Percentiles rank a stretch among this genome's conserved stretches.
Conservation (phyloP, 495 filamentous ascomycete genomes). For the Letharia columbiana region DNA sequence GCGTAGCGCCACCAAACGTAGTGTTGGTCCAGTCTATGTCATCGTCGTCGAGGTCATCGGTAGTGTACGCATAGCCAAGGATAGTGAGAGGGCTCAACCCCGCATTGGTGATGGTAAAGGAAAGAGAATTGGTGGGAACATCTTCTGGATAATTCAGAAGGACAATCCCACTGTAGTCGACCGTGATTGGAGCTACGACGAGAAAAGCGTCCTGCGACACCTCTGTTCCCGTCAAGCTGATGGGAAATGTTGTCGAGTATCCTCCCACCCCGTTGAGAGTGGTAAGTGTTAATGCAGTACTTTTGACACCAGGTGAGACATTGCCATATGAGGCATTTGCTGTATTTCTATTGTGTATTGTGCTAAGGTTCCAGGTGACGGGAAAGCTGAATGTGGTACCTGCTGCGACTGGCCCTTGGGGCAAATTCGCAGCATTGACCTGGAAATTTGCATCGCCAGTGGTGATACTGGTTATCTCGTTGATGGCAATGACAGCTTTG, state of each 20-base stretch:
- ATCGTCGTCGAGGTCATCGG: constrained; percentile 18
- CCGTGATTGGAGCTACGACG: constrained; percentile 8
- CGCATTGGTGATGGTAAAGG: constrained; percentile 9
- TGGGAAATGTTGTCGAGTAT: constrained; percentile 24
- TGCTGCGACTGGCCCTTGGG: not conserved
- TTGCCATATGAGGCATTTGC: not conserved
- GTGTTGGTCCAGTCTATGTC: not conserved
- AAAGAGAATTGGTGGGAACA: not conserved
- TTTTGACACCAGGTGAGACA: not conserved
- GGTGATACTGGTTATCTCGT: not conserved
- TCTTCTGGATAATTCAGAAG: not conserved
- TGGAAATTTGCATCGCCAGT: not conserved
- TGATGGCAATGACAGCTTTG: not conserved
- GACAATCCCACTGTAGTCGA: not conserved
- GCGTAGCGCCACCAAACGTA: not conserved
- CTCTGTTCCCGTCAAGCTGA: constrained; percentile 21
- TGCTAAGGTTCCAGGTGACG: not conserved
- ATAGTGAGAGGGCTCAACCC: constrained; percentile 13
- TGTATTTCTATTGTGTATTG: not conserved
- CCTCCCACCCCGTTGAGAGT: constrained; percentile 32
- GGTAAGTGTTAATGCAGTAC: constrained; percentile 18
- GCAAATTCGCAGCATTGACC: not conserved
- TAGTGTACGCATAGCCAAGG: constrained; percentile 20
- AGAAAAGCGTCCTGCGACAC: constrained; percentile 17
- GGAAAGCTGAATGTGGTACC: not conserved